Conservation (phyloP, 2,329 filamentous ascomycete genomes). For the Penicillium sp. region DNA sequence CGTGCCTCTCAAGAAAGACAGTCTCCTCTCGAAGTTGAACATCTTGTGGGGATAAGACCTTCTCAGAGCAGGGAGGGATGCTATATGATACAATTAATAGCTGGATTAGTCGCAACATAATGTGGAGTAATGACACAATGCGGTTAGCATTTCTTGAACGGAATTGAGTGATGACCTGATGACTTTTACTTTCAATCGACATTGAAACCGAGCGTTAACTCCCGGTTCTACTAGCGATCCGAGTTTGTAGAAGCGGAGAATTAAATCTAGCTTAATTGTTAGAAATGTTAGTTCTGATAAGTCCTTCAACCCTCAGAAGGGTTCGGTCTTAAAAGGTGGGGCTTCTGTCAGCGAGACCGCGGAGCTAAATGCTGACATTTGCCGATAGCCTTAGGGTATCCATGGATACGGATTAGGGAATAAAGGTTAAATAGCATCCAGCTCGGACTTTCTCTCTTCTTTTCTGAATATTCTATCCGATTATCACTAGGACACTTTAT, state of each 20-base stretch:
- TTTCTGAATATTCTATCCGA: too few species aligned
- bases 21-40: slow-evolving; percentile 39
- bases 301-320: not conserved
- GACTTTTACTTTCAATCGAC: not conserved
- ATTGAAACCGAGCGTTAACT: not conserved
- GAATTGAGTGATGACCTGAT: not conserved
- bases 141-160: not conserved
- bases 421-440: not conserved
- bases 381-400: not conserved
- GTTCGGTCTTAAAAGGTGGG: not conserved
- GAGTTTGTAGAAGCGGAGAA: not conserved
- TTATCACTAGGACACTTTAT: not conserved
- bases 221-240: not conserved
- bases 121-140: not conserved
- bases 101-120: not conserved
- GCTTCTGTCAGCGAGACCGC: not conserved
- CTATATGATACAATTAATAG: not conserved
- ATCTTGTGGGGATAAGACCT: slow-evolving; percentile 42
- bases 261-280: not conserved
- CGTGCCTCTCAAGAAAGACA: slow-evolving; percentile 33
- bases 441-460: not conserved
- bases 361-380: slow-evolving; percentile 1
- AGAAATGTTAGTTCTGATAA: not conserved
- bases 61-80: not conserved
- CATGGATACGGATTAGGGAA: not conserved